These are phyloP conservation scores for Aureobasidium sp. DNA, from an alignment of 2,329 filamentous ascomycete genomes.

Conservation along the genomic window DNA sequence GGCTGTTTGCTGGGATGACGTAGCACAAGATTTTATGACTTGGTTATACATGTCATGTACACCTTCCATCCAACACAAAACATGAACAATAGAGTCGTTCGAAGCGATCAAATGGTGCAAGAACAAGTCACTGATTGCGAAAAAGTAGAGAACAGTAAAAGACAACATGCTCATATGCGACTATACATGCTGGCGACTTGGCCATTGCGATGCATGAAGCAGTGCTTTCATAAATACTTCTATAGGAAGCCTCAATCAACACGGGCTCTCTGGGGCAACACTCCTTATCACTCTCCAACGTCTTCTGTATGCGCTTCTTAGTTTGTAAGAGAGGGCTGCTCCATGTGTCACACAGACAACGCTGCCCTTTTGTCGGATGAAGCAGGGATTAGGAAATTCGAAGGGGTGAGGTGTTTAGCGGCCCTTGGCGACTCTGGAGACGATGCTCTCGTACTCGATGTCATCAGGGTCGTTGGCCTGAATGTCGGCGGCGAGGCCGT, in stretches of 20 bases:
- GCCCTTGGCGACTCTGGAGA: constrained; percentile 44
- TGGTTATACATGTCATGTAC: background rate
- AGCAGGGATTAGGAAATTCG: background rate
- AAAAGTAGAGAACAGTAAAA: background rate
- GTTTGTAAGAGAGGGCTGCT: background rate
- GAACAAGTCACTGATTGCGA: background rate
- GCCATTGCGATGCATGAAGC: constrained; percentile 10
- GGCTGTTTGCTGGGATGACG: background rate
- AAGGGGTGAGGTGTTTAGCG: constrained; percentile 19
- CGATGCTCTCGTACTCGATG: constrained; percentile 66
- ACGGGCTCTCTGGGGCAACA: background rate
- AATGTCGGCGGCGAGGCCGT: constrained; percentile 65
- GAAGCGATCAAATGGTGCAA: background rate
- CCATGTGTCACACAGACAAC: background rate
- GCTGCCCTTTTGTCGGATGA: background rate
- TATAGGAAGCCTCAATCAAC: constrained; percentile 9
- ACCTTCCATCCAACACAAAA: background rate
- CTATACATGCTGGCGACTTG: constrained; percentile 3
- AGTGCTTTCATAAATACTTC: constrained; percentile 11
- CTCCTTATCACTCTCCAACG: background rate
- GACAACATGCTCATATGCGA: constrained; percentile 7
- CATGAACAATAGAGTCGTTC: background rate
- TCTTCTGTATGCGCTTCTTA: constrained; percentile 5
- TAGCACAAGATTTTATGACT: background rate
- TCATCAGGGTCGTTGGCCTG: constrained; percentile 80